These are phyloP conservation scores for Medicago truncatula DNA, from an alignment of 306 rosid genomes.

Conservation along the genomic window DNA sequence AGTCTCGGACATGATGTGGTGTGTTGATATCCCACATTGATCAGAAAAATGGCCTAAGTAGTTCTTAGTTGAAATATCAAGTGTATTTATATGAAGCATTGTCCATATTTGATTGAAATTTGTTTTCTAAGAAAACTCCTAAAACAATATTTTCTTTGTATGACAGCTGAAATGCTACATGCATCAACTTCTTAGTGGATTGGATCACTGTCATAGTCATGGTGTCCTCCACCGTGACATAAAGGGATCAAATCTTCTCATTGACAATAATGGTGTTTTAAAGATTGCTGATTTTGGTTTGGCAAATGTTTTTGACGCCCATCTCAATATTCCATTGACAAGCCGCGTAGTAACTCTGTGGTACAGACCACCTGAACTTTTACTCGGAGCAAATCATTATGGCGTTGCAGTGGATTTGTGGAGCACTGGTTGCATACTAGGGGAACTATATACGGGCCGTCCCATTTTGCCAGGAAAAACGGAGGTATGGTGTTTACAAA, in stretches of 20 bases:
- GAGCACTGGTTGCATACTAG: conserved; percentile 98
- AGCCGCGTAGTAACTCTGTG: conserved; percentile 97
- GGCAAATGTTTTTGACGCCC: conserved; percentile 82
- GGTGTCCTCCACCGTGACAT: conserved; percentile 97
- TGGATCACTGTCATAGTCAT: conserved; percentile 85
- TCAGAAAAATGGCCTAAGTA: not conserved
- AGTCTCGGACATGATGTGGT: not conserved
- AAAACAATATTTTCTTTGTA: conserved; percentile 29
- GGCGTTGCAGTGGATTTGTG: conserved; percentile 97
- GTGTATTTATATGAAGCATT: not conserved
- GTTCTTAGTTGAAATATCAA: not conserved
- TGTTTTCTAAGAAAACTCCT: conserved; percentile 35
- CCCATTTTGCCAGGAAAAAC: conserved; percentile 99
- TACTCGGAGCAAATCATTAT: conserved; percentile 92
- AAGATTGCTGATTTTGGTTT: conserved; percentile 98
- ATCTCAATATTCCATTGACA: conserved; percentile 70
- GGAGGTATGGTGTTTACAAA: conserved; percentile 63
- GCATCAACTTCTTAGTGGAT: conserved; percentile 92
- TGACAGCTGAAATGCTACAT: conserved; percentile 90
- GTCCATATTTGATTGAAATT: conserved; percentile 23
- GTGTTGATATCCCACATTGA: not conserved
- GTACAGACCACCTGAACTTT: conserved; percentile 98
- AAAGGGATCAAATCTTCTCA: conserved; percentile 97
- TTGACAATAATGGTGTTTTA: conserved; percentile 78
- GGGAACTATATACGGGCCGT: conserved; percentile 86